Base-by-base conservation (phyloP, 73 alveolate genomes). In the Paramecium biaurelia region DNA sequence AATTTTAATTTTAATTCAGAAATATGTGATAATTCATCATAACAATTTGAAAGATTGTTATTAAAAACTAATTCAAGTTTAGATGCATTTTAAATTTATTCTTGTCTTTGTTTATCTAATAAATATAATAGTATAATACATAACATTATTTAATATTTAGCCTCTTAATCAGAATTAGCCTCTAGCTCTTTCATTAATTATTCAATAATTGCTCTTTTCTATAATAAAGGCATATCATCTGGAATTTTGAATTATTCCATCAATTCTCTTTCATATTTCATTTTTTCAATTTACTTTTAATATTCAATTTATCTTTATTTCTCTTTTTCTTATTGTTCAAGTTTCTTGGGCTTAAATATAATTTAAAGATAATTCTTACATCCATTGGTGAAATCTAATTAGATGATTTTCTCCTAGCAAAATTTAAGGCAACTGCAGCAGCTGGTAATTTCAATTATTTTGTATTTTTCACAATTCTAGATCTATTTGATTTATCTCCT, bases 401-500 rank as follows among this genome's bases (percentile, higher is more conserved):
- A 4, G 86, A 35, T 20, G 86, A 72, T 18, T 72, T 72, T 72
- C 86, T 72, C 12, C 86, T 72, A 1, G 86, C 86, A 34, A 72
- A 35, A 35, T 32, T 35, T 72, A 38, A 32, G 5, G 86, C 86
- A 12, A 32, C 86, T 72, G 86, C 86, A 34, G 86, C 86, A 2
- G 59, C 86, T 14, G 86, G 86, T 34, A 72, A 38, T 72, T 72
- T 72, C 20, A 72, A 42, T 72, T 72, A 37, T 18, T 72, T 72
- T 38, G 56, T 0, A 21, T 38, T 38, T 72, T 37, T 72, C 15
- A 35, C 45, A 5, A 35, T 37, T 23, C 38, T 72, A 20, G 86
- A 72, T 34, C 86, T 30, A 72, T 72, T 72, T 5, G 86, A 72
- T 72, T 38, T 72, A 34, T 72, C 86, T 12, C 86, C 86, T 72